Evolutionary conservation across 148 eudicot species (phyloP).

Genomic region (Cornus suecica): DNA sequence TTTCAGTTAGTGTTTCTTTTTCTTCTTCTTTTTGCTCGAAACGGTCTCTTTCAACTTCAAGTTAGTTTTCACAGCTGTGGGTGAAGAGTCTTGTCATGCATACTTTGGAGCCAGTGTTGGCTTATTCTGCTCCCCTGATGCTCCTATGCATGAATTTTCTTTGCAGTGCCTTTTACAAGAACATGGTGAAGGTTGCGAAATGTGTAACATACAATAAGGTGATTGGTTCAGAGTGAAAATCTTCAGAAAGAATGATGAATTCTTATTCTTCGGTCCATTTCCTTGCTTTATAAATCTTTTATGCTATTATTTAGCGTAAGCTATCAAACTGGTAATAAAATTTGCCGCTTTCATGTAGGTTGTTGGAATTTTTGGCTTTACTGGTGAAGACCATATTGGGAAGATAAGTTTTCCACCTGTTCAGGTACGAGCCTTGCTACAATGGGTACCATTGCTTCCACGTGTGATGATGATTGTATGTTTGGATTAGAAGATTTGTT

Average conservation of each 20-base stretch:
- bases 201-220: conserved; percentile 95
- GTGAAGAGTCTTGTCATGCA: not conserved
- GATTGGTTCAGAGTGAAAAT: not conserved
- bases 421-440: conserved; percentile 46
- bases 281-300: not conserved
- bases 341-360: conserved; percentile 43
- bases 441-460: not conserved
- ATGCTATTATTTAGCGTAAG: not conserved
- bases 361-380: conserved; percentile 90
- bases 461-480: not conserved
- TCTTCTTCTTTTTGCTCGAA: not conserved
- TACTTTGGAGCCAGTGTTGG: not conserved
- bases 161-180: conserved; percentile 73
- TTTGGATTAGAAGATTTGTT: not conserved
- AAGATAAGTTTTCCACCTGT: conserved; percentile 88
- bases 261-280: not conserved
- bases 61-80: not conserved
- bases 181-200: conserved; percentile 80
- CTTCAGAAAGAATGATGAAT: not conserved
- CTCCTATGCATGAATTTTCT: conserved; percentile 10
- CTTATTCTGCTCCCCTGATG: not conserved
- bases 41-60: not conserved
- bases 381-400: conserved; percentile 88
- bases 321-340: conserved; percentile 8
- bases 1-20: not conserved